Percentiles rank a stretch among this genome's conserved stretches.
Evolutionary conservation across 169 alveolate genomes (phyloP).

Genomic region (Cryptosporidium viatorum): DNA sequence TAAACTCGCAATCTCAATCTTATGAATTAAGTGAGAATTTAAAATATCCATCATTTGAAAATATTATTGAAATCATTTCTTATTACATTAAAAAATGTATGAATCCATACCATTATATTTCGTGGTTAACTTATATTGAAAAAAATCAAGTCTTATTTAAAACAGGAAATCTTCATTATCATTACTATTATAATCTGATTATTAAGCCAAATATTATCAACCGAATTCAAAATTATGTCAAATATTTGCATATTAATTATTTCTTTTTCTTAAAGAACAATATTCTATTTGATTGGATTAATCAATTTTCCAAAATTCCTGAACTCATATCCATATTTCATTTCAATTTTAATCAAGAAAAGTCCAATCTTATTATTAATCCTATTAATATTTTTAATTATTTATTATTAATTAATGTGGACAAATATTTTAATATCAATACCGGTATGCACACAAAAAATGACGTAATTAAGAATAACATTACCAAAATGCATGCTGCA

Average conservation of each 20-base stretch:
- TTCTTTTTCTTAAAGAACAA: neutral
- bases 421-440: neutral
- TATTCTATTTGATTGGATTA: neutral
- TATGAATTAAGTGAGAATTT: neutral
- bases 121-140: slow-evolving; percentile 50
- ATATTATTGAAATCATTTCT: slow-evolving; percentile 53
- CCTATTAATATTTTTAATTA: slow-evolving; percentile 9
- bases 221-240: slow-evolving; percentile 2
- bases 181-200: neutral
- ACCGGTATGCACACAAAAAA: slow-evolving; percentile 13
- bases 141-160: neutral
- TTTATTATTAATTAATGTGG: slow-evolving; percentile 9
- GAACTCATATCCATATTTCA: neutral
- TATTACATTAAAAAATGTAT: slow-evolving; percentile 50
- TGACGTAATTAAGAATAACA: neutral
- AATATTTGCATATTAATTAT: slow-evolving; percentile 1
- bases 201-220: slow-evolving; percentile 39
- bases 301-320: neutral
- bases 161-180: neutral
- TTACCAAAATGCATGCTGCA: neutral
- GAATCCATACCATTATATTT: slow-evolving; percentile 60
- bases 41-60: slow-evolving; percentile 12
- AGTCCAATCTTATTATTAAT: neutral
- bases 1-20: neutral
- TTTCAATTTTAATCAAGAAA: neutral